Evolutionary conservation across 176 grass and related monocot genomes (phyloP).

Genomic region (Metroxylon sagu): DNA sequence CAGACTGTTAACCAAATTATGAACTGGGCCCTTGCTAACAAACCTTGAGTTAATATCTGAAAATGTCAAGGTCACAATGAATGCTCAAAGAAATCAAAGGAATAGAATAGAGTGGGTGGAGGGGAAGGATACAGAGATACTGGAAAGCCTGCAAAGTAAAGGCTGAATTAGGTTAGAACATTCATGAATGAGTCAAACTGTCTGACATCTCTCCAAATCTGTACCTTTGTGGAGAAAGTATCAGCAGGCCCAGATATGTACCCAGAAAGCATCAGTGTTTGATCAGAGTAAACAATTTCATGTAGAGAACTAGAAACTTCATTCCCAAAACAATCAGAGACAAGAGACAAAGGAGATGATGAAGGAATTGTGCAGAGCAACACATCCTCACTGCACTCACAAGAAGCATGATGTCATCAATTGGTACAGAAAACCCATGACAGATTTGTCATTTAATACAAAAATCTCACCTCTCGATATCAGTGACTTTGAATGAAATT

Average conservation of each 20-base stretch:
- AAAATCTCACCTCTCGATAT: slow-evolving; percentile 58
- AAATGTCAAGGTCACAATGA: slow-evolving; percentile 38
- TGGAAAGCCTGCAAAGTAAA: slow-evolving; percentile 77
- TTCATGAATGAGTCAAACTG: too few species aligned
- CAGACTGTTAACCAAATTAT: slow-evolving; percentile 80
- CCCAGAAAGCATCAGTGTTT: slow-evolving; percentile 67
- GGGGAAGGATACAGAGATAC: slow-evolving; percentile 87
- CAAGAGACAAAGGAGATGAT: slow-evolving; percentile 47
- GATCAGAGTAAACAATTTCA: slow-evolving; percentile 58
- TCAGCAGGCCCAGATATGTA: slow-evolving; percentile 61
- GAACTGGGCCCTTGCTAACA: slow-evolving; percentile 57
- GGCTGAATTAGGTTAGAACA: too few species aligned
- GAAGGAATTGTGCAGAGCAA: slow-evolving; percentile 49
- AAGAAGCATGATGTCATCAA: slow-evolving; percentile 19
- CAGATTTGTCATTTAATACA: not conserved
- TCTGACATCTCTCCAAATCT: too few species aligned
- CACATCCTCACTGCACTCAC: slow-evolving; percentile 58
- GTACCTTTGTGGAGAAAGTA: slow-evolving; percentile 54
- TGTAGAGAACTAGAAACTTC: slow-evolving; percentile 64
- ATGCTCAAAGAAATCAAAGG: slow-evolving; percentile 13
- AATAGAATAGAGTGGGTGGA: too few species aligned
- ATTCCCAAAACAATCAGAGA: slow-evolving; percentile 70
- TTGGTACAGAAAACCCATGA: not conserved
- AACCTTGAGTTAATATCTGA: slow-evolving; percentile 95
- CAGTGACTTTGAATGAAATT: slow-evolving; percentile 69